Evolutionary conservation across 768 basidiomycete species (phyloP).

Genomic region (Rhizopogon vesiculosus): DNA sequence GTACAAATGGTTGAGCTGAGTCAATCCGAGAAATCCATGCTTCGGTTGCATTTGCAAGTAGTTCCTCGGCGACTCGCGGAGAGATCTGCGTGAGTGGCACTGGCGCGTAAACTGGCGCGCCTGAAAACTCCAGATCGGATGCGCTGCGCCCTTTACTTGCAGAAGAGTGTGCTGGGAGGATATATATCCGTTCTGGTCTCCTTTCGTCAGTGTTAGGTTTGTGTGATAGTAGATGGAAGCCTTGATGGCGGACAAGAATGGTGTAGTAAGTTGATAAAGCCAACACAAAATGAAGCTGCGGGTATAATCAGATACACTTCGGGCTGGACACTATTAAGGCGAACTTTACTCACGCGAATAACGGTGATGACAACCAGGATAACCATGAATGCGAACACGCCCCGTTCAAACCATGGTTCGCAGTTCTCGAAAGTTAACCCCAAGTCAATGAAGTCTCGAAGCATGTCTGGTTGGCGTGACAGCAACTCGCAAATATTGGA

Average conservation of each 20-base stretch:
- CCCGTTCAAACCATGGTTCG: slow-evolving; percentile 72
- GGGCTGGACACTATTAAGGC: not conserved
- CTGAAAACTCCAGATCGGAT: not conserved
- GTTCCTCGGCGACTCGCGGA: slow-evolving; percentile 41
- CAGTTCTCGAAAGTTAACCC: slow-evolving; percentile 78
- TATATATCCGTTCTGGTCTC: slow-evolving; percentile 55
- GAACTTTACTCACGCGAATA: slow-evolving; percentile 49
- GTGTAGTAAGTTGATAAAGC: slow-evolving; percentile 65
- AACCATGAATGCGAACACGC: slow-evolving; percentile 52
- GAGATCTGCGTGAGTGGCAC: slow-evolving; percentile 55
- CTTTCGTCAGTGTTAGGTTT: slow-evolving; percentile 17
- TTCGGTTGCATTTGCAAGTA: slow-evolving; percentile 55
- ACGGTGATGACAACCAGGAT: slow-evolving; percentile 59
- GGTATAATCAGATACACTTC: not conserved
- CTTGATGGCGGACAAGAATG: slow-evolving; percentile 44
- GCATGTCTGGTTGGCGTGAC: slow-evolving; percentile 69
- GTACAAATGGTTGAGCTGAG: not conserved
- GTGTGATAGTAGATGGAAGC: slow-evolving; percentile 10
- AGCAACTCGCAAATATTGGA: slow-evolving; percentile 69
- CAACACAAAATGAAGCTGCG: slow-evolving; percentile 71
- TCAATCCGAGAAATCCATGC: slow-evolving; percentile 47
- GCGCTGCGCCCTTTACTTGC: slow-evolving; percentile 5
- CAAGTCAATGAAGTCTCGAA: slow-evolving; percentile 64
- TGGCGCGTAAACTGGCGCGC: slow-evolving; percentile 57
- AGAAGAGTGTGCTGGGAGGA: slow-evolving; percentile 38